These are phyloP conservation scores for Trichomonas vaginalis DNA, from an alignment of 208 protist species.

Conservation along the genomic window DNA sequence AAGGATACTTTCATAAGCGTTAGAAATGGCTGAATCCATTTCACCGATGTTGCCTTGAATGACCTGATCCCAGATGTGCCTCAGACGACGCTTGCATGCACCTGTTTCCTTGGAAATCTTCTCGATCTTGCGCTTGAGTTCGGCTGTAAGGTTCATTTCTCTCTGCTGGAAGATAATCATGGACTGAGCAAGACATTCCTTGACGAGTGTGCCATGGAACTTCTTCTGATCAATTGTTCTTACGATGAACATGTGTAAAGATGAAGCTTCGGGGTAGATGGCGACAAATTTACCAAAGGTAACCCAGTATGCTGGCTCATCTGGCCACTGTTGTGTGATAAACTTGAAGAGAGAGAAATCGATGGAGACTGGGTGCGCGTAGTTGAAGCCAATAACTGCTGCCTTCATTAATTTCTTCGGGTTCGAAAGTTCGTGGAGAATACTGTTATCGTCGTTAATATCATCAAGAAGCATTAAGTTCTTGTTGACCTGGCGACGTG, in stretches of 20 bases:
- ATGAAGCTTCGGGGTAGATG: neutral
- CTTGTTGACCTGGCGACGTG: neutral
- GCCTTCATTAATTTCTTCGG: neutral
- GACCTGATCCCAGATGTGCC: neutral
- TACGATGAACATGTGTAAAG: neutral
- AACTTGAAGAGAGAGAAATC: neutral
- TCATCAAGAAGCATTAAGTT: neutral
- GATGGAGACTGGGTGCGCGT: neutral
- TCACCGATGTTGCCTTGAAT: neutral
- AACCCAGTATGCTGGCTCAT: neutral
- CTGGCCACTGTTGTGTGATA: neutral
- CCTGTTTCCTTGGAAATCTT: neutral
- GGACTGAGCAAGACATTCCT: neutral
- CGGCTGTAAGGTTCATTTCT: neutral
- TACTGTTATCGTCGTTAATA: neutral
- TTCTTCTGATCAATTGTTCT: neutral
- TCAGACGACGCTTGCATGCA: neutral
- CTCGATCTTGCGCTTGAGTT: neutral
- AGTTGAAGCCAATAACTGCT: neutral
- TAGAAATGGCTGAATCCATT: neutral
- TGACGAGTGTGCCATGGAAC: neutral
- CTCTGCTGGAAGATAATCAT: neutral
- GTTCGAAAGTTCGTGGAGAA: neutral
- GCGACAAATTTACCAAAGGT: neutral
- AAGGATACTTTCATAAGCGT: neutral